These are phyloP conservation scores for Sungouiozyma intestinalis DNA, from an alignment of 805 yeast species.

Conservation along the genomic window DNA sequence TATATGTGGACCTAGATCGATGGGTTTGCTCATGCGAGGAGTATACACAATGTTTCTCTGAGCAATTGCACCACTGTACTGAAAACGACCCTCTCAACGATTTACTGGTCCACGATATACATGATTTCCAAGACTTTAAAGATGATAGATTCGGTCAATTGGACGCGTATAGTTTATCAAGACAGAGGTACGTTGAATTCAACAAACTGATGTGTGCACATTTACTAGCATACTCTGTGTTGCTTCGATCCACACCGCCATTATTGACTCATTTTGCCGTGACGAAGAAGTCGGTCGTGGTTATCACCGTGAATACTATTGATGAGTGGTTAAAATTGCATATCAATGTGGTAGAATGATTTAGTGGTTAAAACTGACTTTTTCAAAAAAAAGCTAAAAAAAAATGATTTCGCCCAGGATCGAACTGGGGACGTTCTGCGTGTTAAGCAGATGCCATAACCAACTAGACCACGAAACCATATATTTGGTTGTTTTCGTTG, in stretches of 20 bases:
- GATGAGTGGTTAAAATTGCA: constrained; percentile 31
- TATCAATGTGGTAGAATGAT: constrained; percentile 22
- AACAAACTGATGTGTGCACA: constrained; percentile 26
- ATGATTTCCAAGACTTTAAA: constrained; percentile 14
- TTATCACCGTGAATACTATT: constrained; percentile 17
- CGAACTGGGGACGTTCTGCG: constrained; percentile 99
- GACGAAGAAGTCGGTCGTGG: constrained; percentile 13
- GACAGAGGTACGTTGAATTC: constrained; percentile 17
- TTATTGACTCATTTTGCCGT: constrained; percentile 17
- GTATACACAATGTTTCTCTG: constrained; percentile 14
- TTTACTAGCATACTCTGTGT: constrained; percentile 22
- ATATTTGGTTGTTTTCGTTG: too few species aligned
- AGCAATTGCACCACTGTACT: constrained; percentile 3
- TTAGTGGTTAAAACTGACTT: too few species aligned
- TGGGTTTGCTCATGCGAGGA: constrained; percentile 30
- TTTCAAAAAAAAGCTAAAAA: constrained; percentile 24
- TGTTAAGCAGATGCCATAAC: constrained; percentile 99
- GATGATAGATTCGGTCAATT: constrained; percentile 22
- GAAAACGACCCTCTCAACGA: constrained; percentile 1
- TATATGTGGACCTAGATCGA: constrained; percentile 21
- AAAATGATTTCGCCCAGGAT: constrained; percentile 98
- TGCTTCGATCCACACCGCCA: constrained; percentile 14
- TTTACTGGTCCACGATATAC: constrained; percentile 9
- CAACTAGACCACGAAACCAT: constrained; percentile 98
- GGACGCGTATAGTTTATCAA: constrained; percentile 19